Evolutionary conservation across 495 filamentous ascomycete species (phyloP).

Genomic region (Aspergillus leporis): DNA sequence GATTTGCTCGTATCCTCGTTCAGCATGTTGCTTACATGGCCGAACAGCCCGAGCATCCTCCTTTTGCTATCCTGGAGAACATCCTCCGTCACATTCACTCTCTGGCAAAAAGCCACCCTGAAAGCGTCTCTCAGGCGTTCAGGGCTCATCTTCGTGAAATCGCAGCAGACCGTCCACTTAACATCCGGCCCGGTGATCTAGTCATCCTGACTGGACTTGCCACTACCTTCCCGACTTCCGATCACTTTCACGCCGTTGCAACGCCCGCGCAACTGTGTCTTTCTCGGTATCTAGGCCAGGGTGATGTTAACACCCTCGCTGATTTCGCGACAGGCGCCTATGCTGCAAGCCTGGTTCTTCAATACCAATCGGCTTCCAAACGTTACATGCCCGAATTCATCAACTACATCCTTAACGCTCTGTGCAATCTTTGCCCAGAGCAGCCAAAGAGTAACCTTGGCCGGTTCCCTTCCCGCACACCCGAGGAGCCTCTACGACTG

Average conservation of each 20-base stretch:
- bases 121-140: constrained; percentile 75
- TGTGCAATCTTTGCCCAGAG: constrained; percentile 65
- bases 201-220: constrained; percentile 78
- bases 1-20: constrained; percentile 73
- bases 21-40: constrained; percentile 74
- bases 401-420: constrained; percentile 74
- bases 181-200: constrained; percentile 71
- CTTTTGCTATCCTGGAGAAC: constrained; percentile 63
- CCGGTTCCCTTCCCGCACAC: constrained; percentile 63
- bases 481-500: constrained; percentile 53
- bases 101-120: constrained; percentile 76
- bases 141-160: constrained; percentile 68
- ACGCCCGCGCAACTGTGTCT: constrained; percentile 85
- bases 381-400: constrained; percentile 86
- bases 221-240: constrained; percentile 88
- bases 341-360: constrained; percentile 69
- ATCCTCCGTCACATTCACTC: constrained; percentile 82
- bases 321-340: constrained; percentile 78
- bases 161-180: constrained; percentile 57
- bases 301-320: constrained; percentile 57
- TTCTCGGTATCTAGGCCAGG: constrained; percentile 78
- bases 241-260: constrained; percentile 92
- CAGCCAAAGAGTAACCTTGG: constrained; percentile 46
- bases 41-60: constrained; percentile 47
- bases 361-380: constrained; percentile 79